A percentile compares a stretch with the other conserved stretches of the same genome.
These are phyloP conservation scores for Ilyonectria robusta DNA, from an alignment of 2,329 filamentous ascomycete genomes.

Conservation along the genomic window DNA sequence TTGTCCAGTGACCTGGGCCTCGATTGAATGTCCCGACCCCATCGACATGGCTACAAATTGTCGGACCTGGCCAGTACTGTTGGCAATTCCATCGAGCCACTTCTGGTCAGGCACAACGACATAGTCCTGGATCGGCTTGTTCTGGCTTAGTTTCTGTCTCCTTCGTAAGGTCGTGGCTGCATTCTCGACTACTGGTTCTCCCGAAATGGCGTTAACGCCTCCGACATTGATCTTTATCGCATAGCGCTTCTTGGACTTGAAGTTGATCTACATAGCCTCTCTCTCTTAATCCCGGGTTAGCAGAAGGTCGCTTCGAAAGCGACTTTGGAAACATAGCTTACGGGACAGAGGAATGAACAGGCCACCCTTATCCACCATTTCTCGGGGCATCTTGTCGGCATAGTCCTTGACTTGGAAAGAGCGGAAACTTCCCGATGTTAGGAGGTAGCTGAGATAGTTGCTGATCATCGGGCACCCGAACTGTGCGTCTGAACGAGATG, in stretches of 20 bases:
- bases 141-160: background rate
- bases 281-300: conserved; percentile 7
- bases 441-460: background rate
- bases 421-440: background rate
- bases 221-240: conserved; percentile 12
- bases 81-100: background rate
- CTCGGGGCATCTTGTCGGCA: background rate
- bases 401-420: background rate
- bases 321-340: background rate
- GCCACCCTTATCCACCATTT: conserved; percentile 13
- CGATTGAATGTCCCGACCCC: background rate
- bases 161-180: background rate
- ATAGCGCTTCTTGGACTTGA: background rate
- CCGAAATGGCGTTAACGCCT: conserved; percentile 13
- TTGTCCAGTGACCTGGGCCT: background rate
- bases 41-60: background rate
- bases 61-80: background rate
- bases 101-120: background rate
- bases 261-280: conserved; percentile 24
- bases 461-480: background rate
- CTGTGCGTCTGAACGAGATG: background rate
- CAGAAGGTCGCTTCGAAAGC: background rate
- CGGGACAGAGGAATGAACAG: background rate
- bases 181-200: background rate
- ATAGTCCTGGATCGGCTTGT: background rate